Evolutionary conservation across 1,139 yeast species (phyloP).

Genomic region (Schwanniomyces etchellsii): DNA sequence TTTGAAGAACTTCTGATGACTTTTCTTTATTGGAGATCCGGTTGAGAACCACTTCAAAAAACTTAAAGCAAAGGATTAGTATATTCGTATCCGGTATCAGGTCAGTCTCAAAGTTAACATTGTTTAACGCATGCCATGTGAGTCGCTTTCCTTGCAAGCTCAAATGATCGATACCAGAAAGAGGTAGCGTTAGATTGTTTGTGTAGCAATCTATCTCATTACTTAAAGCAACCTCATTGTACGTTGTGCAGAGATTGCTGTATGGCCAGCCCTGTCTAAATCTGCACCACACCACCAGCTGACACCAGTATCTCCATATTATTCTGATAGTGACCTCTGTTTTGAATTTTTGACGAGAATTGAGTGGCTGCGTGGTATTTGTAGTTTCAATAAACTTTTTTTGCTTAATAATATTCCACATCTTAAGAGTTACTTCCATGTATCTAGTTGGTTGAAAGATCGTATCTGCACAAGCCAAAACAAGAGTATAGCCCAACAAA

Average conservation of each 20-base stretch:
- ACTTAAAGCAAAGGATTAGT: slow-evolving; percentile 17
- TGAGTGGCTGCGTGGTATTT: slow-evolving; percentile 12
- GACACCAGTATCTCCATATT: slow-evolving; percentile 41
- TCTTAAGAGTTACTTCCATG: slow-evolving; percentile 11
- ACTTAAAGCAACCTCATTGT: slow-evolving; percentile 17
- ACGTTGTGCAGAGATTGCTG: too few relatives aligned
- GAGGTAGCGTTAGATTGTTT: slow-evolving; percentile 11
- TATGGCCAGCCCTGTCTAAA: neutral
- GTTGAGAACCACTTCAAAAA: slow-evolving; percentile 24
- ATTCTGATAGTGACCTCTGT: slow-evolving; percentile 32
- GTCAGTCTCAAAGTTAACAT: slow-evolving; percentile 2
- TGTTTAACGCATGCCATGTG: slow-evolving; percentile 8
- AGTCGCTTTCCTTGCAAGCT: slow-evolving; percentile 6
- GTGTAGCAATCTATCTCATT: slow-evolving; percentile 11
- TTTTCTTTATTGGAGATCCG: slow-evolving; percentile 16
- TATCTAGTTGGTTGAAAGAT: slow-evolving; percentile 9
- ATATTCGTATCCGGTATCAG: slow-evolving; percentile 12
- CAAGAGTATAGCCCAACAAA: slow-evolving; percentile 15
- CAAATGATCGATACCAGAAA: slow-evolving; percentile 9
- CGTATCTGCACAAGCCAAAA: slow-evolving; percentile 12
- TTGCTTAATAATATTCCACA: slow-evolving; percentile 19
- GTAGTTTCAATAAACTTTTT: slow-evolving; percentile 18
- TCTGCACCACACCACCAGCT: slow-evolving; percentile 1
- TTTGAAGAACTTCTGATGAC: slow-evolving; percentile 1
- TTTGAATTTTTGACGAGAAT: slow-evolving; percentile 28